Percentiles rank a stretch among this genome's conserved stretches.
phyloP scores from a whole-genome alignment of 1,284 basidiomycete species.

The Apiotrichum siamense region DNA sequence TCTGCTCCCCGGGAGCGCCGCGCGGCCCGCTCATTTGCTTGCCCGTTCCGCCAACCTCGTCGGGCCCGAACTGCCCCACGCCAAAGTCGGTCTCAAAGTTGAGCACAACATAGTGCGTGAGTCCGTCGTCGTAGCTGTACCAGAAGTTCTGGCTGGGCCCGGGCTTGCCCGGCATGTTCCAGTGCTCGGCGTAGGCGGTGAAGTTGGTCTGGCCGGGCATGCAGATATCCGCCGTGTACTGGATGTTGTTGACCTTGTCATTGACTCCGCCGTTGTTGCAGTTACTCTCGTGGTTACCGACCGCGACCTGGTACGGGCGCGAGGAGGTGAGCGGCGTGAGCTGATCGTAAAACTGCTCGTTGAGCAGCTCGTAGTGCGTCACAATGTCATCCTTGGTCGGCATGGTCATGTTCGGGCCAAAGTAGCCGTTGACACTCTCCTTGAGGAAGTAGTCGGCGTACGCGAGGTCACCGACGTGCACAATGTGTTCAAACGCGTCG shows the following conservation, averaged over 20 bases:
- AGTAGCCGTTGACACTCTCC: conserved; percentile 23
- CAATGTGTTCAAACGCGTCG: conserved; percentile 27
- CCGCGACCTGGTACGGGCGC: conserved; percentile 31
- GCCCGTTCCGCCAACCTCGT: conserved; percentile 22
- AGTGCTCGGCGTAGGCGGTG: conserved; percentile 31
- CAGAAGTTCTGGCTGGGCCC: conserved; percentile 29
- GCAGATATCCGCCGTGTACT: conserved; percentile 24
- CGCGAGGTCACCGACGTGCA: conserved; percentile 30
- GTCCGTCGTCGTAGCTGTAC: conserved; percentile 29
- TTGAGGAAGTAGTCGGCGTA: conserved; percentile 34
- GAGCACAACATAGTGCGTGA: conserved; percentile 28
- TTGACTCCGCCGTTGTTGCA: conserved; percentile 21
- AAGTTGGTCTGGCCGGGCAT: conserved; percentile 29
- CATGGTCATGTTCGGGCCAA: conserved; percentile 16
- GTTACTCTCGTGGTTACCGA: conserved; percentile 32
- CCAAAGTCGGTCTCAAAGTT: conserved; percentile 34
- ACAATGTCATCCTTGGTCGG: conserved; percentile 9
- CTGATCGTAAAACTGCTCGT: conserved; percentile 37
- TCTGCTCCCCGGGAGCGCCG: conserved; percentile 20
- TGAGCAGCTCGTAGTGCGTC: conserved; percentile 29
- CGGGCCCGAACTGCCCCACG: conserved; percentile 16
- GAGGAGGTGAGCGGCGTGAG: conserved; percentile 24
- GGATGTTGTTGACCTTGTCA: conserved; percentile 26
- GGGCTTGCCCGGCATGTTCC: conserved; percentile 30
- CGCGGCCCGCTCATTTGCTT: conserved; percentile 21